Conservation (phyloP, 1,284 basidiomycete species). For the Hypsizygus ulmarius region DNA sequence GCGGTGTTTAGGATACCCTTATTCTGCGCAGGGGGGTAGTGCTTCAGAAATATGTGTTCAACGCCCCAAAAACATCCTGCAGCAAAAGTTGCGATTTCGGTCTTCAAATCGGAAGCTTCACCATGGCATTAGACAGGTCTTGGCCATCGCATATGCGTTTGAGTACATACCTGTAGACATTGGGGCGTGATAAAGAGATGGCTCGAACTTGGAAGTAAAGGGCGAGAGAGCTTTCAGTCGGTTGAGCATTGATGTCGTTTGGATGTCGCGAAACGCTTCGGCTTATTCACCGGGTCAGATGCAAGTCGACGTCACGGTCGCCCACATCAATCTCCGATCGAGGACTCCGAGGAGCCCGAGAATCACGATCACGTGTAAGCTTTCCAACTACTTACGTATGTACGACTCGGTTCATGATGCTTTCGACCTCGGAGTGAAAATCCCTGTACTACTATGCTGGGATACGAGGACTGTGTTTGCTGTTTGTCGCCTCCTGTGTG, state of each 20-base stretch:
- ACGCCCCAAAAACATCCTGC: constrained; percentile 85
- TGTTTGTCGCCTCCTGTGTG: too few relatives aligned
- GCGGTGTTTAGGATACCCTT: constrained; percentile 69
- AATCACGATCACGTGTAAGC: too few relatives aligned
- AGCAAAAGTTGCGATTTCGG: constrained; percentile 77
- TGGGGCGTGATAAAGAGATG: constrained; percentile 13
- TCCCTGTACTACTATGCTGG: too few relatives aligned
- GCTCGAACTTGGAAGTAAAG: constrained; percentile 12
- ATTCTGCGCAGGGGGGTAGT: constrained; percentile 65
- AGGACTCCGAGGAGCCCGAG: too few relatives aligned
- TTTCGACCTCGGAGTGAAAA: too few relatives aligned
- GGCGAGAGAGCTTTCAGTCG: constrained; percentile 13
- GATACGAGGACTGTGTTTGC: too few relatives aligned
- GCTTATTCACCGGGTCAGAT: neutral
- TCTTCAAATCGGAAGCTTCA: constrained; percentile 7
- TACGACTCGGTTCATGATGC: too few relatives aligned
- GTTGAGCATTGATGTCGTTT: constrained; percentile 13
- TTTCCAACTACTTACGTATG: too few relatives aligned
- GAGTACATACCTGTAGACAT: constrained; percentile 18
- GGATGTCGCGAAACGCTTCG: neutral
- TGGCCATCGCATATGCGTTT: neutral
- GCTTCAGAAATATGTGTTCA: constrained; percentile 83
- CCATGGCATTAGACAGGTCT: neutral
- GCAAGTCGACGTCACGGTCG: neutral
- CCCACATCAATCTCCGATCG: too few relatives aligned